Evolutionary conservation across 176 grass and related monocot genomes (phyloP).

Genomic region (Oryza meridionalis): DNA sequence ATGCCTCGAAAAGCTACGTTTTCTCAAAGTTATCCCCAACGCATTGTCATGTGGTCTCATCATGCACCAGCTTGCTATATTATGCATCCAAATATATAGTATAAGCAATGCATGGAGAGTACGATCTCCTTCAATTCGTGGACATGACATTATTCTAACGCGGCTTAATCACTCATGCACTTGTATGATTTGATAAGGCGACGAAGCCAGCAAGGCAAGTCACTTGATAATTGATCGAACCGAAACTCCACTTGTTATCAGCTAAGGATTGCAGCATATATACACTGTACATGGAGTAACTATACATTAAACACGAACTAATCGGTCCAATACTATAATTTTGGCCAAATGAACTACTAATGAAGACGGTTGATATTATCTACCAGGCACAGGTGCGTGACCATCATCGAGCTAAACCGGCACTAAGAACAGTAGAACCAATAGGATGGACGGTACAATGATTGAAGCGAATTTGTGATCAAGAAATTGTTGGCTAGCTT

Average conservation of each 20-base stretch:
- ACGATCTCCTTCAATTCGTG: background rate
- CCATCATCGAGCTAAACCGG: background rate
- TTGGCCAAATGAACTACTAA: background rate
- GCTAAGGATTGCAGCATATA: too few relatives aligned
- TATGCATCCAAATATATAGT: background rate
- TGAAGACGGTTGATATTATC: background rate
- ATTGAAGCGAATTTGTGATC: background rate
- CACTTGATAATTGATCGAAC: background rate
- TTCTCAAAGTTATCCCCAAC: background rate
- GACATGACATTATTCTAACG: conserved; percentile 14
- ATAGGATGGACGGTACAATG: background rate
- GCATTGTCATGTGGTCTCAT: background rate
- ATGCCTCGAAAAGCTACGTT: background rate
- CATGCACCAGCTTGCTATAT: background rate
- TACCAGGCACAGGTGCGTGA: background rate
- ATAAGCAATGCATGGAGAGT: background rate
- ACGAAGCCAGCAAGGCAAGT: background rate
- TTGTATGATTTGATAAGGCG: background rate
- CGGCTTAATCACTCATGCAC: background rate
- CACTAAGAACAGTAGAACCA: background rate
- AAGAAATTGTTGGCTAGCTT: background rate
- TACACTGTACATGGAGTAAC: too few relatives aligned
- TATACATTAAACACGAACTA: background rate
- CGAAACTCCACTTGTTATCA: background rate
- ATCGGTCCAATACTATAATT: too few relatives aligned